Evolutionary conservation across 1,139 yeast species (phyloP).

Genomic region (Candida smagusa): DNA sequence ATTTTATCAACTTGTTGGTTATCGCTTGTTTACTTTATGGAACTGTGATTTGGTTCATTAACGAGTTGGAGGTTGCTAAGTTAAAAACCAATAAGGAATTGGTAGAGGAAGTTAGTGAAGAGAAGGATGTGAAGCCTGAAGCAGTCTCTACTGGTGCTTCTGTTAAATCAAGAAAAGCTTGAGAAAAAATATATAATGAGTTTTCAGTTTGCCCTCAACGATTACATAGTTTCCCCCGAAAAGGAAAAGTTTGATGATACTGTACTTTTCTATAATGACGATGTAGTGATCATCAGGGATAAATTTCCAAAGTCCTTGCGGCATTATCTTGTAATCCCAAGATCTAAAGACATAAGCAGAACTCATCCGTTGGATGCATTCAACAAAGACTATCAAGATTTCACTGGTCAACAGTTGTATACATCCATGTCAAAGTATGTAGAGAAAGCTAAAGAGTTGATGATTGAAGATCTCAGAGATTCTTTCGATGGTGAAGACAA

Average conservation of each 20-base stretch:
- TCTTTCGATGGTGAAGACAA: conserved; percentile 1
- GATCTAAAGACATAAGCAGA: conserved; percentile 36
- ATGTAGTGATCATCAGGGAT: conserved; percentile 58
- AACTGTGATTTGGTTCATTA: conserved; percentile 82
- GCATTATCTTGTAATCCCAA: conserved; percentile 64
- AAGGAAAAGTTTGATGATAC: conserved; percentile 13
- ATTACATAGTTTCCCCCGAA: conserved; percentile 31
- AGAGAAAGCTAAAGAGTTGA: conserved; percentile 37
- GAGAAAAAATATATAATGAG: conserved; percentile 20
- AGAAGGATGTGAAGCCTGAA: conserved; percentile 1
- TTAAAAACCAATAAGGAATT: conserved; percentile 39
- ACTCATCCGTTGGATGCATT: conserved; percentile 57
- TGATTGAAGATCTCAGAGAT: conserved; percentile 31
- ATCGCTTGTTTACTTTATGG: conserved; percentile 74
- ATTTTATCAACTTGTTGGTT: conserved; percentile 69
- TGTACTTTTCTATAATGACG: conserved; percentile 44
- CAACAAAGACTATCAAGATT: conserved; percentile 18
- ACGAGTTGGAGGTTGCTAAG: conserved; percentile 60
- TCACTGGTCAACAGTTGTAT: conserved; percentile 23
- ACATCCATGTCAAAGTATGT: conserved; percentile 35
- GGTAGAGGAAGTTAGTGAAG: conserved; percentile 13
- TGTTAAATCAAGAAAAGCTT: conserved; percentile 15
- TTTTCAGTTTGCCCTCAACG: conserved; percentile 32
- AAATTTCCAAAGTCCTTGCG: conserved; percentile 60
- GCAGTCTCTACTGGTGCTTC: conserved; percentile 6